Evolutionary conservation across 164 flowering plant species (phyloP), one percentile per base, ranked within the genome.

Genomic region (Berberis thunbergii): DNA sequence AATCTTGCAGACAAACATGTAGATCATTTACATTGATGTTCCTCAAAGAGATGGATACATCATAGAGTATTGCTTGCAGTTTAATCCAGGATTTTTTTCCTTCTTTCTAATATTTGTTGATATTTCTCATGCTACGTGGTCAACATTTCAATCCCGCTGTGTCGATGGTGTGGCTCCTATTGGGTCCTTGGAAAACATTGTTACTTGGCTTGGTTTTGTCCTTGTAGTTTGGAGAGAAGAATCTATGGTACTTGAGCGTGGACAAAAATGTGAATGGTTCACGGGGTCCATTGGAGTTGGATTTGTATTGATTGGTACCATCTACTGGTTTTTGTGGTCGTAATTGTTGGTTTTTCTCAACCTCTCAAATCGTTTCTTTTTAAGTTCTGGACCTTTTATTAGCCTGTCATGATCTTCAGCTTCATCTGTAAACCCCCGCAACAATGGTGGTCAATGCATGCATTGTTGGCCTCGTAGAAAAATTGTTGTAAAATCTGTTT

Each of bases 161-260:
- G 45, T 41, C n/a, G 7, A 53, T 64, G 60, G 49, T 45, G 57
- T 64, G 72, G 63, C 63, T 45, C 42, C 58, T 44, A 44, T 11
- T 43, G 62, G 26, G 63, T 9, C 13, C 67, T 53, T 49, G 38
- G 3, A 26, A 69, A 59, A 43, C 12, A 4, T 50, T 55, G 8
- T 12, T 44, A 63, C 52, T 11, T 61, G 67, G 63, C 43, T 1
- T 12, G 52, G 5, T 49, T 10, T 45, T 44, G 67, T 64, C 67
- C 67, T 1, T 12, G 13, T 48, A 6, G 5, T 54, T 61, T 54
- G 43, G 10, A 7, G 43, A 4, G 55, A 41, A 67, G 55, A 43
- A 26, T 26, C 26, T 41, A 41, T 50, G 54, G 11, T 6, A 50
- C 11, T 5, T 6, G 11, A 50, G 54, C 11, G 54, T 50, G 12